Percentiles rank a stretch among this genome's conserved stretches.
Evolutionary conservation across 1,284 basidiomycete species (phyloP).

Genomic region (Neolentinus lepideus): DNA sequence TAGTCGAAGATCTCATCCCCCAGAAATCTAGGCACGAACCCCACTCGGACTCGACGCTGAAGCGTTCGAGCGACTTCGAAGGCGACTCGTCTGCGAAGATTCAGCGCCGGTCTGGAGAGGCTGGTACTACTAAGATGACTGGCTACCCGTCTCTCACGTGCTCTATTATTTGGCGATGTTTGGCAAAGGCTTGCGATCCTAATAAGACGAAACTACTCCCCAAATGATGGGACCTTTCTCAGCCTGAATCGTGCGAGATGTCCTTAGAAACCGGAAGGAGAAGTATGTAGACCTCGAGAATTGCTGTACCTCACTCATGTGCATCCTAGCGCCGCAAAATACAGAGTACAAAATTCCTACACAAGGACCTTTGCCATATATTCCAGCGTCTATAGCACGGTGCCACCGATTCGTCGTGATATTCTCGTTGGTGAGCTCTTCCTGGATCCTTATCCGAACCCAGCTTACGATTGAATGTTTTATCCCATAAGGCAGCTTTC

Average conservation of each 20-base stretch:
- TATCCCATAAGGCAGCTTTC: neutral
- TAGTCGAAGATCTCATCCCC: too few species aligned
- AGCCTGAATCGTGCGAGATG: neutral
- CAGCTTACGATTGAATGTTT: constrained; percentile 1
- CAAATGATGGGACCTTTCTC: neutral
- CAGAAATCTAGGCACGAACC: neutral
- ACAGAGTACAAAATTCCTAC: too few species aligned
- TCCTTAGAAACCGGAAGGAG: too few species aligned
- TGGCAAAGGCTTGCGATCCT: constrained; percentile 10
- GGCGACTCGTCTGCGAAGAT: neutral
- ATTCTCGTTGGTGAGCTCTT: neutral
- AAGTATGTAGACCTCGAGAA: too few species aligned
- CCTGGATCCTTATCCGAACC: too few species aligned
- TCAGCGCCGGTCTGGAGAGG: neutral
- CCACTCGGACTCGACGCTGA: neutral
- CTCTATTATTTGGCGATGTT: constrained; percentile 3
- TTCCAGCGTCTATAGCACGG: too few species aligned
- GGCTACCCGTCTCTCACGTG: too few species aligned
- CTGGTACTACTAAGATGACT: neutral
- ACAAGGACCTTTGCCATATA: too few species aligned
- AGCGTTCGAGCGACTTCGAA: neutral
- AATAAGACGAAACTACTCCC: constrained; percentile 11
- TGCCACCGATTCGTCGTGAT: too few species aligned
- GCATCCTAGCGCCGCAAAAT: too few species aligned
- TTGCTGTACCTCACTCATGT: too few species aligned